These are phyloP conservation scores for Ceratobasidium sp. DNA, from an alignment of 1,284 basidiomycete species.

Conservation along the genomic window DNA sequence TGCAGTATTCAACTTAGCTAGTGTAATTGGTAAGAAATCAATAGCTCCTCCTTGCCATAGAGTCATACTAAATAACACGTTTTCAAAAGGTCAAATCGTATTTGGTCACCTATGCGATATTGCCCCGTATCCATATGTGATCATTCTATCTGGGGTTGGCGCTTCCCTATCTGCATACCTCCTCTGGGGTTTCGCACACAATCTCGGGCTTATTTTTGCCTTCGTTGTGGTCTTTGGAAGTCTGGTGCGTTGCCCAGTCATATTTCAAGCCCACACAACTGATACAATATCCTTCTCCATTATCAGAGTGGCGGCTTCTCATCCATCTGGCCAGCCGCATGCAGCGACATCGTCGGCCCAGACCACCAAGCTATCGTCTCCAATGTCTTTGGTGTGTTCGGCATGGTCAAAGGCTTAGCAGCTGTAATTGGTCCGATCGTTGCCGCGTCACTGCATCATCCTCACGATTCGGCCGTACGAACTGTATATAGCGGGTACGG, in stretches of 20 bases:
- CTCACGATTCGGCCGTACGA: constrained; percentile 7
- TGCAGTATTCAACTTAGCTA: constrained; percentile 47
- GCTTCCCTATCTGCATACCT: constrained; percentile 45
- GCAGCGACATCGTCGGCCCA: constrained; percentile 40
- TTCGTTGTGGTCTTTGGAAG: constrained; percentile 46
- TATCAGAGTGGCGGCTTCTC: constrained; percentile 45
- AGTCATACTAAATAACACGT: background rate
- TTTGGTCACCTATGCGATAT: constrained; percentile 49
- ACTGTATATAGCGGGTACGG: constrained; percentile 37
- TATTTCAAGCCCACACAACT: background rate
- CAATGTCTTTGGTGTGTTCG: constrained; percentile 30
- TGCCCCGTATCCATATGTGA: constrained; percentile 42
- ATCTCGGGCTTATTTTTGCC: constrained; percentile 40
- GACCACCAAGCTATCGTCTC: constrained; percentile 25
- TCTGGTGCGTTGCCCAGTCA: constrained; percentile 16
- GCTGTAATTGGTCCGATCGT: constrained; percentile 35
- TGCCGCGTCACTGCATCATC: constrained; percentile 17
- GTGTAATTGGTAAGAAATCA: constrained; percentile 30
- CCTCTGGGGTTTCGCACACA: constrained; percentile 47
- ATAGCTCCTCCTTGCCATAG: background rate
- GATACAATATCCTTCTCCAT: background rate
- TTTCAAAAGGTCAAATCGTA: constrained; percentile 44
- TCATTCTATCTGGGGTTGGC: constrained; percentile 39
- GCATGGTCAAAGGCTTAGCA: constrained; percentile 31
- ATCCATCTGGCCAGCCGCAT: constrained; percentile 41